Evolutionary conservation across 352 stramenopile species (phyloP).

Genomic region (Aphanomyces cochlioides): DNA sequence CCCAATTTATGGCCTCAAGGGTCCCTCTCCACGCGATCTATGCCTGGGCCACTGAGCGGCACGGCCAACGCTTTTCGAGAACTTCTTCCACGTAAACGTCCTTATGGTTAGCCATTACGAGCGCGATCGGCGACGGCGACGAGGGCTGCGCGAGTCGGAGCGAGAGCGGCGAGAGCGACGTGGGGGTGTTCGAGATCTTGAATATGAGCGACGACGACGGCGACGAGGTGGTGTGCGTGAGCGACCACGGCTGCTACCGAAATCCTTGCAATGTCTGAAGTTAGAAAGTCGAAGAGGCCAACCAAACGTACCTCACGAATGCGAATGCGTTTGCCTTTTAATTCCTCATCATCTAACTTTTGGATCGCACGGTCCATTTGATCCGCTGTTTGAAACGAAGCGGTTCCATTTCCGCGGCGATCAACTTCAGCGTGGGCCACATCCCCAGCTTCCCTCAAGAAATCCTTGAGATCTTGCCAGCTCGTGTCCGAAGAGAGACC

Average conservation of each 20-base stretch:
- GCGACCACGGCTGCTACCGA: conserved; percentile 5
- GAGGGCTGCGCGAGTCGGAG: conserved; percentile 1
- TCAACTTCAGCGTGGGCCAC: conserved; percentile 68
- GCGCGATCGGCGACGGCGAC: neutral
- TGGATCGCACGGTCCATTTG: conserved; percentile 55
- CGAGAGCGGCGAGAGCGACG: neutral
- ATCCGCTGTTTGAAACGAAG: conserved; percentile 58
- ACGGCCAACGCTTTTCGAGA: too few species aligned
- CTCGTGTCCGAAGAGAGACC: conserved; percentile 47
- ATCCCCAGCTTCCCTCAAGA: conserved; percentile 52
- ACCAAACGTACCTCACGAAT: conserved; percentile 38
- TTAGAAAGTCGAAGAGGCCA: neutral
- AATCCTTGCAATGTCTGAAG: neutral
- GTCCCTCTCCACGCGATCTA: too few species aligned
- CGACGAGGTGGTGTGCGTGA: conserved; percentile 23
- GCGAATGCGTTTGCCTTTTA: conserved; percentile 48
- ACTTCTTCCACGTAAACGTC: neutral
- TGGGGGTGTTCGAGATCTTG: conserved; percentile 1
- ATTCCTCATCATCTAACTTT: conserved; percentile 47
- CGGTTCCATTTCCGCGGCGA: conserved; percentile 52
- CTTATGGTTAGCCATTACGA: conserved; percentile 18
- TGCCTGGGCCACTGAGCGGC: too few species aligned
- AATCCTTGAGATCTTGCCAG: conserved; percentile 65
- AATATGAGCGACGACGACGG: conserved; percentile 27
- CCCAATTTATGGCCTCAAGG: too few species aligned